Percentiles rank a stretch among this genome's conserved stretches.
phyloP scores from a whole-genome alignment of 441 rosid genomes.

The Arabidopsis lyrata region DNA sequence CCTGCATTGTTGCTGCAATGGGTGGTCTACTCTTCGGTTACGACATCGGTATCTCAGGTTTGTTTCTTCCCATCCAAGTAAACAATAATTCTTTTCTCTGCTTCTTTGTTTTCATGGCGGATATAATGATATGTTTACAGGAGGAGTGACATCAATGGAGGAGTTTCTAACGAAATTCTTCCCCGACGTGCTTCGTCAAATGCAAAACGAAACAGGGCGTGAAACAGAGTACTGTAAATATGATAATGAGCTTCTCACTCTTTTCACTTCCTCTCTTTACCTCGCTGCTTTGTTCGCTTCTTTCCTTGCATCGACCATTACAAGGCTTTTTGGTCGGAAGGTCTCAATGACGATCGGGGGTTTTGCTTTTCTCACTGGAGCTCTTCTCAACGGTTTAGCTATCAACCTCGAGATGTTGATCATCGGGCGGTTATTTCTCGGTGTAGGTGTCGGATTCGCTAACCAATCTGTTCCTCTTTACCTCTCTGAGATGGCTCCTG shows the following conservation, averaged over 20 bases:
- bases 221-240: constrained; percentile 61
- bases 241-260: constrained; percentile 59
- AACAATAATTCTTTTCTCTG: background rate
- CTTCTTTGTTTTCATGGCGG: background rate
- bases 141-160: constrained; percentile 76
- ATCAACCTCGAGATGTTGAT: constrained; percentile 57
- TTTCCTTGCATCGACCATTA: constrained; percentile 51
- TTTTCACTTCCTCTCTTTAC: constrained; percentile 65
- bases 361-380: constrained; percentile 54
- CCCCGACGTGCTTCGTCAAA: constrained; percentile 49
- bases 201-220: constrained; percentile 41
- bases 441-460: constrained; percentile 64
- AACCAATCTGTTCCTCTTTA: constrained; percentile 51
- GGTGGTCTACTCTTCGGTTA: constrained; percentile 54
- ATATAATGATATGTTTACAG: constrained; percentile 25
- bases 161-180: constrained; percentile 63
- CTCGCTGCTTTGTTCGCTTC: constrained; percentile 59
- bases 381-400: constrained; percentile 65
- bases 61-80: constrained; percentile 21
- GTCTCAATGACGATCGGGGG: constrained; percentile 54
- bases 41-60: constrained; percentile 48
- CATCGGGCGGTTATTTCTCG: constrained; percentile 59
- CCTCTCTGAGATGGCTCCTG: constrained; percentile 54
- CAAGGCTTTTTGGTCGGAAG: constrained; percentile 60
- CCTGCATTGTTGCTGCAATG: constrained; percentile 51